Evolutionary conservation across 129 eudicot species (phyloP), one percentile per base, ranked within the genome.

Genomic region (Ambrosia artemisiifolia): DNA sequence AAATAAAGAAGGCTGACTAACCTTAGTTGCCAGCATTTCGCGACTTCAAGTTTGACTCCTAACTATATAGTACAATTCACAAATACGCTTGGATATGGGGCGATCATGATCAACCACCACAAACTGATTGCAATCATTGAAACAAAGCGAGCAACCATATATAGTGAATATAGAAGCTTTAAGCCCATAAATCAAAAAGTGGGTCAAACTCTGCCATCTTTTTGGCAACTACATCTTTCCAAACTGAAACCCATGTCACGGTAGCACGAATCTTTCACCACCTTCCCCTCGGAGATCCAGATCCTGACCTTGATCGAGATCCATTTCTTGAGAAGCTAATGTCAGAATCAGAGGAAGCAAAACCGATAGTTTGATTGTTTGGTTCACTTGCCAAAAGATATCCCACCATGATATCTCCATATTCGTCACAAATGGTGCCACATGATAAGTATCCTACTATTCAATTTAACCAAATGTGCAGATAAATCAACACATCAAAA

Each of bases 191-290:
- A 46, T 60, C 16, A 38, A 55, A 38, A 61, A 49, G 69, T 12
- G 65, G 65, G 65, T 77, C 56, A 16, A 77, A 10, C 30, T 12
- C 33, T 18, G 75, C 63, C 46, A n/a, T 60, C 49, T 47, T 61
- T 64, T 54, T 75, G 46, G 63, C 70, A 53, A 43, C 33, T 38
- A 74, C 18, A 64, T 74, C 54, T 64, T 65, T 74, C 79, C 65
- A 38, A 13, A 65, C 48, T 6, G 66, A 51, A 40, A 75, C 66
- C 66, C 66, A 74, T 11, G 40, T 75, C 54, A 30, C 24, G 33
- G 79, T 72, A 12, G 73, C 79, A 17, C 57, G 73, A 17, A 75
- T 54, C 67, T 75, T 75, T 48, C 38, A 55, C 74, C 82, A 78
- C 49, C 72, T 64, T 69, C 76, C 65, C 11, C 64, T 70, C 12